Percentiles rank a stretch among this genome's conserved stretches.
These are phyloP conservation scores for Neonectria punicea DNA, from an alignment of 2,329 filamentous ascomycete genomes.

Conservation along the genomic window DNA sequence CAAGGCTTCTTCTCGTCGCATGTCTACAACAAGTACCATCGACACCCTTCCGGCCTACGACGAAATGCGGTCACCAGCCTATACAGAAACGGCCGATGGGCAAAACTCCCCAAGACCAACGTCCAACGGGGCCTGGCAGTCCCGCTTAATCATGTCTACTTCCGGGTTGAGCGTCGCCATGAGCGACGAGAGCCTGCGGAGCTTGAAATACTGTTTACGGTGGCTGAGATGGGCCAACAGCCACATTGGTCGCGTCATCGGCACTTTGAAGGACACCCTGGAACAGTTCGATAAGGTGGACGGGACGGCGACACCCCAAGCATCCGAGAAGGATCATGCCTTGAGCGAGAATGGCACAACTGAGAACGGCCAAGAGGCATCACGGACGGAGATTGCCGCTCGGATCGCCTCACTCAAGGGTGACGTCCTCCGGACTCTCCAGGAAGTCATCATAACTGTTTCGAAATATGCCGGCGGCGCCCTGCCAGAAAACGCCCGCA, in stretches of 20 bases:
- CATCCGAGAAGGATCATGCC: constrained; percentile 19
- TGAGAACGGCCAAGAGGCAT: constrained; percentile 39
- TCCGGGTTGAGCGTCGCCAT: constrained; percentile 92
- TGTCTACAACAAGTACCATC: constrained; percentile 73
- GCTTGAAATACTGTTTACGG: constrained; percentile 83
- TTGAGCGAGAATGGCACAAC: constrained; percentile 15
- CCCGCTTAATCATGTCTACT: constrained; percentile 87
- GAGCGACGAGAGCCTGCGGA: constrained; percentile 86
- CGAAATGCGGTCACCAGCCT: constrained; percentile 78
- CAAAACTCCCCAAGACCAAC: constrained; percentile 43
- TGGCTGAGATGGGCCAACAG: constrained; percentile 86
- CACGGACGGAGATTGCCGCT: constrained; percentile 60
- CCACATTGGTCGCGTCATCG: constrained; percentile 80
- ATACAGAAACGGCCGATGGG: constrained; percentile 67
- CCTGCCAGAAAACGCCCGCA: constrained; percentile 86
- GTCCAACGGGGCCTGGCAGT: constrained; percentile 71
- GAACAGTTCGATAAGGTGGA: constrained; percentile 79
- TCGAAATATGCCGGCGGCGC: constrained; percentile 92
- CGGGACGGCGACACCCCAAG: constrained; percentile 24
- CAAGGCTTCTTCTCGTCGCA: constrained; percentile 57
- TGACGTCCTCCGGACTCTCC: constrained; percentile 81
- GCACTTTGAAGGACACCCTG: constrained; percentile 77
- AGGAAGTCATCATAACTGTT: constrained; percentile 84
- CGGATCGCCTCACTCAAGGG: constrained; percentile 74
- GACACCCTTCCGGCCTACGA: constrained; percentile 89